Evolutionary conservation across 2,329 filamentous ascomycete species (phyloP).

Genomic region (Apiospora aurea): DNA sequence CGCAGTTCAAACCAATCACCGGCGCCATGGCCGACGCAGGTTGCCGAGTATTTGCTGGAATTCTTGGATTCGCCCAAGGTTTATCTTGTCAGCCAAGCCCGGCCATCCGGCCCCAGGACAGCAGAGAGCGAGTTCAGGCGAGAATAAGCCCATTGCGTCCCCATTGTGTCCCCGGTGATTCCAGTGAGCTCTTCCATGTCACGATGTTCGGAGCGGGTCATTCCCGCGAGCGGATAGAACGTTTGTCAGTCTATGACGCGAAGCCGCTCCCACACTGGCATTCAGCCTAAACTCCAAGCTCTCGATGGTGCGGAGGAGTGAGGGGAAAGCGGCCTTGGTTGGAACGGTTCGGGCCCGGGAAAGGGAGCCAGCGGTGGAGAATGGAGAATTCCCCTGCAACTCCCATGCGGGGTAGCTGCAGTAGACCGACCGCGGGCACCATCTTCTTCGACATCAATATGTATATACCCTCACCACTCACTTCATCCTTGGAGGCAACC

Average conservation of each 20-base stretch:
- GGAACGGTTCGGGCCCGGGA: background rate
- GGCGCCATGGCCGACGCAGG: background rate
- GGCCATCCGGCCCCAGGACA: background rate
- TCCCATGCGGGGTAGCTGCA: constrained; percentile 14
- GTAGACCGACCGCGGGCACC: background rate
- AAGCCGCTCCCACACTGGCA: background rate
- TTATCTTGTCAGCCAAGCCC: background rate
- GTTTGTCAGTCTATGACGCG: background rate
- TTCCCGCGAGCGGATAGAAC: background rate
- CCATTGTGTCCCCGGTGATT: background rate
- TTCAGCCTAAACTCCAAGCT: background rate
- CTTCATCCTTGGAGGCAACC: background rate
- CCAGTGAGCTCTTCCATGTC: background rate
- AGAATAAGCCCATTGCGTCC: background rate
- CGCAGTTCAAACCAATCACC: background rate
- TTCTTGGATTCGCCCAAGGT: background rate
- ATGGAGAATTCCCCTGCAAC: constrained; percentile 7
- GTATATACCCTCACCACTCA: background rate
- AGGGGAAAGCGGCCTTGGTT: background rate
- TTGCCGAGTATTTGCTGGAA: background rate
- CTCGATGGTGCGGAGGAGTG: background rate
- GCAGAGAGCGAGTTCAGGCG: background rate
- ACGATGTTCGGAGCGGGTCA: background rate
- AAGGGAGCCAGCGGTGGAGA: background rate
- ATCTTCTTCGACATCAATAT: background rate